Evolutionary conservation across 1,284 basidiomycete genomes (phyloP).

Genomic region (Irpex sp.): DNA sequence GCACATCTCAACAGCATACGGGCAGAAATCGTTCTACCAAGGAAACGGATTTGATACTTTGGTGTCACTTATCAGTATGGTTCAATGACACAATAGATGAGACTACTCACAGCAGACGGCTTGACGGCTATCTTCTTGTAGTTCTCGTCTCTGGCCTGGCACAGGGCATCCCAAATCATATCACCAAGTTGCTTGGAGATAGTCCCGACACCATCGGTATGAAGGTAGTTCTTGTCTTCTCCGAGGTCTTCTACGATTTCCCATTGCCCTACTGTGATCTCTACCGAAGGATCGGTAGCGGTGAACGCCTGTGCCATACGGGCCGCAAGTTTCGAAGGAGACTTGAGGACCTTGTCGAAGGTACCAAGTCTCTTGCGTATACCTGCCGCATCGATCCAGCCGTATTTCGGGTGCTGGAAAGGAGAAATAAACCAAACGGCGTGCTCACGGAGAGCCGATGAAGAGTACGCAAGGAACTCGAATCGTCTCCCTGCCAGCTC

Average conservation of each 20-base stretch:
- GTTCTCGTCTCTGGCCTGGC: not conserved
- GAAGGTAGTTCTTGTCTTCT: conserved; percentile 36
- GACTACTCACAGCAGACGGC: conserved; percentile 39
- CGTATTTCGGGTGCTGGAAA: conserved; percentile 41
- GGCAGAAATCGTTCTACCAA: conserved; percentile 35
- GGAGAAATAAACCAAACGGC: conserved; percentile 73
- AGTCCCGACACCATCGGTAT: conserved; percentile 75
- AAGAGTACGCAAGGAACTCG: conserved; percentile 72
- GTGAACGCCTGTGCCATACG: conserved; percentile 80
- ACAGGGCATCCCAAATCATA: conserved; percentile 49
- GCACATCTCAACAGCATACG: not conserved
- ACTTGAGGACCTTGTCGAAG: conserved; percentile 50
- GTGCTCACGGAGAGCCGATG: conserved; percentile 63
- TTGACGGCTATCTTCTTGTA: conserved; percentile 25
- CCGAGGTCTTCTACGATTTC: conserved; percentile 51
- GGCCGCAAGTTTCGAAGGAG: conserved; percentile 75
- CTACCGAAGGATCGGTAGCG: conserved; percentile 67
- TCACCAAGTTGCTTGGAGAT: conserved; percentile 57
- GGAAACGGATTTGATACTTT: conserved; percentile 73
- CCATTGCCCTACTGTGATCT: conserved; percentile 52
- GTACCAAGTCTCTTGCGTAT: conserved; percentile 62
- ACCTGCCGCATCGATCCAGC: conserved; percentile 41
- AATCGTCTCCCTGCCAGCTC: conserved; percentile 62
- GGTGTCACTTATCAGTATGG: conserved; percentile 1
- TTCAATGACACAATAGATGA: not conserved